Evolutionary conservation across 2,329 filamentous ascomycete genomes (phyloP).

Genomic region (Cadophora luteo-olivacea): DNA sequence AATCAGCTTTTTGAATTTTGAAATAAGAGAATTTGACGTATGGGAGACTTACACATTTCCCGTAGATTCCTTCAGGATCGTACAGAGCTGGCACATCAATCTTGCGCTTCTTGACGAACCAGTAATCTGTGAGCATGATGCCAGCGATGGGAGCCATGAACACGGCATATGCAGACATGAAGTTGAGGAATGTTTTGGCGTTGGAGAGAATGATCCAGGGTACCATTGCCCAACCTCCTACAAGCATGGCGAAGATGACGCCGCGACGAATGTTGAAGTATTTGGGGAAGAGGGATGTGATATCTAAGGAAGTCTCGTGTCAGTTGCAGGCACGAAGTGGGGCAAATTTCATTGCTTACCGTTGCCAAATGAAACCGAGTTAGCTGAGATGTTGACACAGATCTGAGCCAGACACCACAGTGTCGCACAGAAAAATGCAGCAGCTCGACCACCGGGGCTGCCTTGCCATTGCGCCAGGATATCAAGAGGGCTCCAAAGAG

Average conservation of each 20-base stretch:
- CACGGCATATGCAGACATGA: constrained; percentile 42
- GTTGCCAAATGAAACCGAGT: constrained; percentile 44
- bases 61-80: constrained; percentile 30
- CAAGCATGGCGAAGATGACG: constrained; percentile 50
- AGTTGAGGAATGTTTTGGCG: constrained; percentile 38
- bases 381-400: constrained; percentile 50
- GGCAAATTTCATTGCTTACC: not conserved
- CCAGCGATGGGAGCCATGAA: constrained; percentile 47
- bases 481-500: constrained; percentile 39
- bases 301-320: constrained; percentile 24
- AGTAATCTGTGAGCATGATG: constrained; percentile 45
- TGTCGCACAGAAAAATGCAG: constrained; percentile 38
- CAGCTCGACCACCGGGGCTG: constrained; percentile 39
- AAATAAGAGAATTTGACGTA: no score
- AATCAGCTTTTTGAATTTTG: not conserved
- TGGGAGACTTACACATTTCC: constrained; percentile 21
- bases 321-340: not conserved
- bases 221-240: constrained; percentile 51
- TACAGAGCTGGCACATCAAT: constrained; percentile 45
- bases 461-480: constrained; percentile 31
- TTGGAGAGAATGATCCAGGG: constrained; percentile 52
- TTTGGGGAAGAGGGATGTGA: constrained; percentile 55
- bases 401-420: constrained; percentile 34
- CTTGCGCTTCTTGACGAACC: constrained; percentile 41
- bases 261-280: constrained; percentile 56